These are phyloP conservation scores for Strobilomyces echinocephalus DNA, from an alignment of 768 basidiomycete species.

Conservation along the genomic window DNA sequence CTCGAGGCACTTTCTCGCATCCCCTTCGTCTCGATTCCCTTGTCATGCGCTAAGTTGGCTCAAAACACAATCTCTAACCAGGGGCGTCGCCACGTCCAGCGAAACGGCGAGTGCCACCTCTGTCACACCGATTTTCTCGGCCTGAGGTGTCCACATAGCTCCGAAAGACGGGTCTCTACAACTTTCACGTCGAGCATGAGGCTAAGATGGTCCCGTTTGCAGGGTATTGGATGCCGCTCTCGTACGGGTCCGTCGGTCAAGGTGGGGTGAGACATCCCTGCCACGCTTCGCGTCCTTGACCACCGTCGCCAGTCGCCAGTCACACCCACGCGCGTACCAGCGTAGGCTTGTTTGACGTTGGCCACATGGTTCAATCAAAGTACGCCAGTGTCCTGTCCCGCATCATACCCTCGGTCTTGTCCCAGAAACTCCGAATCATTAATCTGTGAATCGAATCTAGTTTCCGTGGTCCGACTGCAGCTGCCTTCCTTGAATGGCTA, in stretches of 20 bases:
- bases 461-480: slow-evolving; percentile 75
- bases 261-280: slow-evolving; percentile 37
- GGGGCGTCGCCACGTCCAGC: slow-evolving; percentile 18
- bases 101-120: slow-evolving; percentile 13
- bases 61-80: slow-evolving; percentile 1
- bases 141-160: slow-evolving; percentile 31
- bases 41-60: neutral
- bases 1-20: slow-evolving; percentile 2
- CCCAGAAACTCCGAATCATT: neutral
- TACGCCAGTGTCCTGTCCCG: slow-evolving; percentile 31
- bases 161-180: slow-evolving; percentile 72
- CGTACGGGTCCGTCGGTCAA: slow-evolving; percentile 80
- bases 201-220: slow-evolving; percentile 98
- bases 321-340: slow-evolving; percentile 83
- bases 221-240: slow-evolving; percentile 90
- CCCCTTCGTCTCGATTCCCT: neutral
- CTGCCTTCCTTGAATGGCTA: slow-evolving; percentile 82
- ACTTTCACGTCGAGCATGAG: slow-evolving; percentile 77
- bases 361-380: slow-evolving; percentile 97
- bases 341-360: slow-evolving; percentile 92
- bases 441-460: slow-evolving; percentile 33
- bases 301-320: slow-evolving; percentile 61
- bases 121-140: neutral
- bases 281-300: slow-evolving; percentile 11
- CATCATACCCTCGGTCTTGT: neutral